These are phyloP conservation scores for Pseudogymnoascus sp. DNA, from an alignment of 2,329 filamentous ascomycete species.

Conservation along the genomic window DNA sequence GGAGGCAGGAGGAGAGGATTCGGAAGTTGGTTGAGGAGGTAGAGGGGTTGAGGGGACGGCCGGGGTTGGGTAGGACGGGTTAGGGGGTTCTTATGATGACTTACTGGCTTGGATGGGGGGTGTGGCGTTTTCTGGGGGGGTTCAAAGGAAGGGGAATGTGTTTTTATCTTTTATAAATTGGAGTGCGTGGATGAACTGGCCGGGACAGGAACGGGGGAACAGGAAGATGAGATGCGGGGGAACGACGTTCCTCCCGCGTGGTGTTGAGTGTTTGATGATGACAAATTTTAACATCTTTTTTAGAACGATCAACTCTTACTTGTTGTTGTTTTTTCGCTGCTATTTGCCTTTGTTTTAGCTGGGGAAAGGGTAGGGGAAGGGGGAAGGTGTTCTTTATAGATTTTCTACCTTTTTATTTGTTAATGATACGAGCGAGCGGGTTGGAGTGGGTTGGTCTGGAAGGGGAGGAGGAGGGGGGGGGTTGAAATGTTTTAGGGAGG, in stretches of 20 bases:
- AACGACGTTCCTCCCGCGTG: too few species aligned
- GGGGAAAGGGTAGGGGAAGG: neutral
- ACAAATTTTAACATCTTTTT: neutral
- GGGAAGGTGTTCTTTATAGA: too few species aligned
- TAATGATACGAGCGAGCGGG: too few species aligned
- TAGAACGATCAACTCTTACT: neutral
- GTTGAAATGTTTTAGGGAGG: too few species aligned
- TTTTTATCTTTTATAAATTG: neutral
- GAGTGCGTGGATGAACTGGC: too few species aligned
- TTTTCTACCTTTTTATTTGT: too few species aligned
- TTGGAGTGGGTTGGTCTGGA: too few species aligned
- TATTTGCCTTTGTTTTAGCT: too few species aligned
- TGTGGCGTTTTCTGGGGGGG: neutral
- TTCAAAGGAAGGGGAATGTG: neutral
- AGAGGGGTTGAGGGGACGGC: neutral
- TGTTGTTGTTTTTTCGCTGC: too few species aligned
- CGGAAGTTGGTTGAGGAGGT: slow-evolving; percentile 24
- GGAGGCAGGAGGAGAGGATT: slow-evolving; percentile 23
- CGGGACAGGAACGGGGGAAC: neutral
- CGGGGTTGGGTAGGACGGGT: neutral
- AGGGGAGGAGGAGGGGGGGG: too few species aligned
- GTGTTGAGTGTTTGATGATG: neutral
- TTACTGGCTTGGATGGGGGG: too few species aligned
- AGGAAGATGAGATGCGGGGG: too few species aligned
- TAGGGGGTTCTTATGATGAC: neutral